Percentiles rank a stretch among this genome's conserved stretches.
Evolutionary conservation across 1,284 basidiomycete genomes (phyloP).

Genomic region (Puccinia hordei): DNA sequence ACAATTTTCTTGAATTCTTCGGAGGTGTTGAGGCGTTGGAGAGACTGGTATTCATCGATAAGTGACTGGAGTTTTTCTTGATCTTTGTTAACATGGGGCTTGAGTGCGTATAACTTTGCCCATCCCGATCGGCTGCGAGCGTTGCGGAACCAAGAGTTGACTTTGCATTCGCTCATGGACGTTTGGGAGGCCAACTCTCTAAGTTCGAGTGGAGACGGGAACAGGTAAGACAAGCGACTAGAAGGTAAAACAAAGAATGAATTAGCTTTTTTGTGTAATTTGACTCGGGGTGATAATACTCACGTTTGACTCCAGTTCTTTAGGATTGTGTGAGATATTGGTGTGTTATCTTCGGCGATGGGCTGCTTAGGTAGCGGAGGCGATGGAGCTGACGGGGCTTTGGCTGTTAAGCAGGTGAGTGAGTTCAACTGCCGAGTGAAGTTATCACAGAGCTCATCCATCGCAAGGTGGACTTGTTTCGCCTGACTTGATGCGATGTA

Average conservation of each 20-base stretch:
- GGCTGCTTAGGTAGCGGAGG: background rate
- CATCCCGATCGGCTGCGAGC: slow-evolving; percentile 38
- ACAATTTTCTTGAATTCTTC: slow-evolving; percentile 1
- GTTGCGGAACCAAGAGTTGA: slow-evolving; percentile 39
- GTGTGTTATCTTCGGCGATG: background rate
- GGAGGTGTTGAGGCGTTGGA: background rate
- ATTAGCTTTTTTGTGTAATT: background rate
- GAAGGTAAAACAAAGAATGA: background rate
- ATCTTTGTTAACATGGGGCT: slow-evolving; percentile 10
- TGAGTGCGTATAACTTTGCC: slow-evolving; percentile 37
- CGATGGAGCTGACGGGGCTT: background rate
- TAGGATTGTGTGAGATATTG: background rate
- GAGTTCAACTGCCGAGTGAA: background rate
- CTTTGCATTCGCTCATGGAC: background rate
- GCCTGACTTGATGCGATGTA: background rate
- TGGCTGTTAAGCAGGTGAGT: background rate
- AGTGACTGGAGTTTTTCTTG: slow-evolving; percentile 5
- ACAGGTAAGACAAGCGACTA: slow-evolving; percentile 35
- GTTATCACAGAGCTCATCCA: background rate
- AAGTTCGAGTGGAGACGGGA: background rate
- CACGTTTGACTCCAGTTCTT: slow-evolving; percentile 34
- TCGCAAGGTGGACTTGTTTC: background rate
- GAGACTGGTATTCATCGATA: slow-evolving; percentile 24
- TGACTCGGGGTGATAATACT: slow-evolving; percentile 7
- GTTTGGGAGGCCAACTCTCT: slow-evolving; percentile 22